phyloP scores from a whole-genome alignment of 1,139 yeast genomes.

The Chernovozyma sophiae-reginae region DNA sequence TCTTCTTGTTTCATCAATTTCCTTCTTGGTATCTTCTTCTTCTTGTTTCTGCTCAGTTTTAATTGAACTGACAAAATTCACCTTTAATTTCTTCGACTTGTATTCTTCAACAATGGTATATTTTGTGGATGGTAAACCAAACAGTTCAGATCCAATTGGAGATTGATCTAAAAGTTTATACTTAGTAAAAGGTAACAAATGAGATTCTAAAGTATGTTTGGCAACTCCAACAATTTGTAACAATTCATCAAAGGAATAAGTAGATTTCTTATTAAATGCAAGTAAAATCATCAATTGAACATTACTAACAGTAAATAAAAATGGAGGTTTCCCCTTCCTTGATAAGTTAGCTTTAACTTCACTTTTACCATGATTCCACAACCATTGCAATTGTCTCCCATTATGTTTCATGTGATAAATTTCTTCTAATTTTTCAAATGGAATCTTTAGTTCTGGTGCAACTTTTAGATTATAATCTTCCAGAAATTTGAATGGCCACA shows the following conservation, averaged over 20 bases:
- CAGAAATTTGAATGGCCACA: slow-evolving; percentile 73
- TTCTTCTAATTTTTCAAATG: slow-evolving; percentile 64
- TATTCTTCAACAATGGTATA: slow-evolving; percentile 78
- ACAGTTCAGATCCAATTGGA: slow-evolving; percentile 51
- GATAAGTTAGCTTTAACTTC: slow-evolving; percentile 88
- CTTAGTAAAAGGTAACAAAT: slow-evolving; percentile 74
- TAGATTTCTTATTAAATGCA: slow-evolving; percentile 66
- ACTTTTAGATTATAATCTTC: slow-evolving; percentile 41
- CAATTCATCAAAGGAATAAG: slow-evolving; percentile 59
- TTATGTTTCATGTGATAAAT: slow-evolving; percentile 73
- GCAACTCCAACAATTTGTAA: slow-evolving; percentile 66
- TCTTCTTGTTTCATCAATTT: slow-evolving; percentile 83
- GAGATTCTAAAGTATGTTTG: slow-evolving; percentile 62
- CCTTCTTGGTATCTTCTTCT: slow-evolving; percentile 77
- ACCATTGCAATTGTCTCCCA: slow-evolving; percentile 91
- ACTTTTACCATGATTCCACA: slow-evolving; percentile 93
- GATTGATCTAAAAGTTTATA: slow-evolving; percentile 68
- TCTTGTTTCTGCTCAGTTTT: slow-evolving; percentile 76
- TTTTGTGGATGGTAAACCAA: slow-evolving; percentile 50
- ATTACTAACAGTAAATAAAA: slow-evolving; percentile 73
- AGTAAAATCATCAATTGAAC: slow-evolving; percentile 83
- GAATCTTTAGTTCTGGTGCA: slow-evolving; percentile 53
- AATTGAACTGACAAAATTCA: slow-evolving; percentile 81
- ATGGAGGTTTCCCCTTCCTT: slow-evolving; percentile 80
- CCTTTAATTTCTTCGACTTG: slow-evolving; percentile 77